A percentile compares a stretch with the other conserved stretches of the same genome.
Evolutionary conservation across 169 alveolate genomes (phyloP).

Genomic region (Eimeria praecox): DNA sequence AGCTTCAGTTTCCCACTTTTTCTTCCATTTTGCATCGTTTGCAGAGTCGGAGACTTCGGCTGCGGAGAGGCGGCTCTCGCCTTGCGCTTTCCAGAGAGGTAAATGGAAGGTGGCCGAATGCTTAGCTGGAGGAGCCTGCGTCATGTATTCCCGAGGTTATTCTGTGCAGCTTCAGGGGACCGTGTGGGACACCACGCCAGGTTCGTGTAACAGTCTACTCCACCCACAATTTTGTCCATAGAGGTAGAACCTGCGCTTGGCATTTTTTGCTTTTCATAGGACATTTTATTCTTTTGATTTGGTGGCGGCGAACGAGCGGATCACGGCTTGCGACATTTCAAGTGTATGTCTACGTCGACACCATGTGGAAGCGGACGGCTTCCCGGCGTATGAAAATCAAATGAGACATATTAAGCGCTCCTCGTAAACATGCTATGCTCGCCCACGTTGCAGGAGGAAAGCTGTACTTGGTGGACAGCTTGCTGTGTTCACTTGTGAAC

Average conservation of each 20-base stretch:
- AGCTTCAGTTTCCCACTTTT: background rate
- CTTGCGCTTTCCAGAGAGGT: conserved; percentile 82
- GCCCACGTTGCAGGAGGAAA: background rate
- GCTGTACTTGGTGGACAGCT: background rate
- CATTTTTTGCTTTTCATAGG: conserved; percentile 21
- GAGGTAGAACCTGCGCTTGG: background rate
- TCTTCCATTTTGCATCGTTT: background rate
- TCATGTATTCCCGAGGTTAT: background rate
- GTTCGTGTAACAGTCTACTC: background rate
- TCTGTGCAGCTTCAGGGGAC: background rate
- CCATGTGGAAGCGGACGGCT: background rate
- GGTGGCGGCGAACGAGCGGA: conserved; percentile 84
- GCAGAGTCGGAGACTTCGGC: conserved; percentile 86
- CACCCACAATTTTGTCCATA: background rate
- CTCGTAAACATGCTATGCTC: background rate
- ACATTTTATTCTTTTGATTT: conserved; percentile 89
- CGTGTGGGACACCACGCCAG: background rate
- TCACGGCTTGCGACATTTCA: conserved; percentile 90
- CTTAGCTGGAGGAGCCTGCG: background rate
- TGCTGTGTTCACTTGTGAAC: background rate
- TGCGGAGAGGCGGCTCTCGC: conserved; percentile 87
- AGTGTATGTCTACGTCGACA: conserved; percentile 71
- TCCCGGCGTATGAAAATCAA: background rate
- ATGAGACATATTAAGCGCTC: background rate
- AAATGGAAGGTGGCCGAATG: background rate